Conservation (phyloP, 768 basidiomycete species). For the Pholiota molesta region DNA sequence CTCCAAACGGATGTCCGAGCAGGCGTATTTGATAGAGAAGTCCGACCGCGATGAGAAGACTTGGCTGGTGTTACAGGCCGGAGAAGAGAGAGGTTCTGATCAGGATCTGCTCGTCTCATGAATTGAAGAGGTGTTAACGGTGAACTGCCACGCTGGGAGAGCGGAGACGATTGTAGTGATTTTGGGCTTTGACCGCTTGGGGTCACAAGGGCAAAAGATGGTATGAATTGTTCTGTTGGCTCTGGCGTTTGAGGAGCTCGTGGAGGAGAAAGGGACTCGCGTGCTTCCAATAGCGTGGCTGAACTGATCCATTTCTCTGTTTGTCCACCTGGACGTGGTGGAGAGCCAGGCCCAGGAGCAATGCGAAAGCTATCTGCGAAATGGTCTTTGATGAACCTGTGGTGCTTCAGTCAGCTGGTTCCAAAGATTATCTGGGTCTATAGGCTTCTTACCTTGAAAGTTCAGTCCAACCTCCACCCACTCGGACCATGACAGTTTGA, state of each 20-base stretch:
- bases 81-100: constrained; percentile 38
- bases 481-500: constrained; percentile 94
- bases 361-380: constrained; percentile 84
- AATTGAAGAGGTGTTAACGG: constrained; percentile 84
- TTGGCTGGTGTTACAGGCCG: constrained; percentile 73
- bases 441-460: constrained; percentile 67
- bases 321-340: constrained; percentile 49
- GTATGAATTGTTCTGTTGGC: constrained; percentile 56
- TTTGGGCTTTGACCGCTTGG: constrained; percentile 54
- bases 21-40: constrained; percentile 46
- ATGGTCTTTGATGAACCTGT: constrained; percentile 84
- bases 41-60: constrained; percentile 45
- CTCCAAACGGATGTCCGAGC: constrained; percentile 65
- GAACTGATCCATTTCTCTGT: constrained; percentile 89
- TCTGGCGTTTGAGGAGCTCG: constrained; percentile 58
- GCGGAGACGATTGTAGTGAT: constrained; percentile 54
- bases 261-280: constrained; percentile 9
- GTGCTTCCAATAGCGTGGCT: constrained; percentile 64
- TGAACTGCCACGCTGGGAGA: constrained; percentile 64
- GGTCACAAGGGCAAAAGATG: constrained; percentile 68
- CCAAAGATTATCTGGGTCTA: neutral
- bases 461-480: constrained; percentile 94
- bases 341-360: constrained; percentile 69
- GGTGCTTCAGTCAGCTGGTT: constrained; percentile 12
- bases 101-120: constrained; percentile 75